Evolutionary conservation across 352 stramenopile species (phyloP), one percentile per base, ranked within the genome.

Genomic region (Globisporangium splendens): DNA sequence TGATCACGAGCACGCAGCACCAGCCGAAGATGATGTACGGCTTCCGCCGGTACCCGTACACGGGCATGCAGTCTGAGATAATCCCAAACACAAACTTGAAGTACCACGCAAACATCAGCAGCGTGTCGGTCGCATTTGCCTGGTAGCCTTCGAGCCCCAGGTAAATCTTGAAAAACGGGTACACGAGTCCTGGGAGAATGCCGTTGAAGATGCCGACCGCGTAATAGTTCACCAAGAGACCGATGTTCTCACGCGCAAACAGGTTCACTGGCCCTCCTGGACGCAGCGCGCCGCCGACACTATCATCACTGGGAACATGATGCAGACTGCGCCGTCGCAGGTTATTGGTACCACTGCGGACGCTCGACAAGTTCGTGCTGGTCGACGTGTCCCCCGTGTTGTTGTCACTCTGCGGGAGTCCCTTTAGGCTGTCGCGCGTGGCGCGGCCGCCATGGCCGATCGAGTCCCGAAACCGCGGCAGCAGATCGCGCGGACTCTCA

Each of bases 91-190:
- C 58, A 21, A 91, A 75, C 59, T 88, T 90, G 54, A 82, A 75
- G 46, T 87, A 81, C 77, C 73, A 85, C 11, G 77, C 75, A 55
- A 85, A 83, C 20, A 72, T 79, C 4, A 90, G 58, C 47, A 90
- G 56, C 38, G 79, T 81, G 55, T 84, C 78, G 3, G 65, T 57
- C 35, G 79, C 65, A 56, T 88, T 88, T 28, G 77, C 70, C 63
- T 90, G 77, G 50, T 87, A 88, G 24, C 79, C 72, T 60, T 93
- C 62, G 20, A 90, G 58, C 7, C 75, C 70, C 2, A 91, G 64
- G 28, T 85, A 83, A 57, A 85, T 73, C 56, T 89, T 89, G 66
- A 91, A 86, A 24, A 93, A 63, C 38, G 83, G 83, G 50, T 89
- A 89, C 1, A 88, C 75, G 7, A 93, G 62, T 13, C 81, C 77